Conservation (phyloP, 129 eudicot species). For the Tanacetum coccineum region DNA sequence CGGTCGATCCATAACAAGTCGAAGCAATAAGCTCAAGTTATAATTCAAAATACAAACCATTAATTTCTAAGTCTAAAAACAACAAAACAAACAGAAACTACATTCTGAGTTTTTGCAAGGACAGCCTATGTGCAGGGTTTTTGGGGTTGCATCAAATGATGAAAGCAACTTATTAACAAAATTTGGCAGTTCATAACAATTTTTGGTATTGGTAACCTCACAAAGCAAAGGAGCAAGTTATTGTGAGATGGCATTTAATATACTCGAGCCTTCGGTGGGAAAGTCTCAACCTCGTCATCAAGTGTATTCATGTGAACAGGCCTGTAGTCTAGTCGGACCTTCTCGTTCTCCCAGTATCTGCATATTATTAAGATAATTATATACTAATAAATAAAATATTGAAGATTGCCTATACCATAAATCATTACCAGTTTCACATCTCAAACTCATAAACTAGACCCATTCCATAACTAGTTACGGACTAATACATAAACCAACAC, state of each 20-base stretch:
- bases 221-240: not conserved
- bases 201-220: conserved; percentile 20
- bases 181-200: conserved; percentile 26
- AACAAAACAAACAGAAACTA: conserved; percentile 28
- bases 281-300: conserved; percentile 83
- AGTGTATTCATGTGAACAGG: conserved; percentile 97
- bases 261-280: conserved; percentile 97
- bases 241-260: conserved; percentile 34
- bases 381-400: not conserved
- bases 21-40: conserved; percentile 9
- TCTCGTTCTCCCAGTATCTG: conserved; percentile 96
- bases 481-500: too few relatives aligned
- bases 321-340: conserved; percentile 82
- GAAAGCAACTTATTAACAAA: conserved; percentile 42
- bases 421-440: not conserved
- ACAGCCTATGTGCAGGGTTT: conserved; percentile 22
- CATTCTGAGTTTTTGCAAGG: conserved; percentile 22
- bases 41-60: conserved; percentile 13
- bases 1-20: conserved; percentile 2
- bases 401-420: not conserved
- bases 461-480: too few relatives aligned
- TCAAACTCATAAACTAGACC: not conserved
- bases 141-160: conserved; percentile 30
- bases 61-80: conserved; percentile 14
- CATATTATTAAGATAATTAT: conserved; percentile 22